Base-by-base conservation (phyloP, 768 basidiomycete species). In the Serendipita vermifera region DNA sequence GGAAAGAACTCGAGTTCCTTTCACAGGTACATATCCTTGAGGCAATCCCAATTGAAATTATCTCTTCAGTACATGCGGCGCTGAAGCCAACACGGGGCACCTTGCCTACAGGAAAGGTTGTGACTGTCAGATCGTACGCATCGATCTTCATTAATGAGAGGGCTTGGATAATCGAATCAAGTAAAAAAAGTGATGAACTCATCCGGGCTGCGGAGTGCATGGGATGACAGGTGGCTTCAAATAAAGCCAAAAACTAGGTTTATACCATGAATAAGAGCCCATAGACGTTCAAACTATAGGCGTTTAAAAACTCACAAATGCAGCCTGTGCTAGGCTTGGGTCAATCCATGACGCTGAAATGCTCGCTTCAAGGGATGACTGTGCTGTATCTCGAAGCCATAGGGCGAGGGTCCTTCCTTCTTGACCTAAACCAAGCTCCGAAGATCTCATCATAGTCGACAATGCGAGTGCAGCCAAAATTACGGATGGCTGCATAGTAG, bases 161-260 rank as follows among this genome's bases (percentile, higher is more conserved):
- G 2, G 66, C 66, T n/a, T 72, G 73, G 58, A 89, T 76, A 57
- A 87, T 78, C 27, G 73, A 71, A 64, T 89, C 87, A 31, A 88
- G 72, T 22, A 75, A 70, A 36, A 76, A 64, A 7, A 89, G 70
- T 0, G 85, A 73, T 17, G 67, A 67, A 17, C 72, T 70, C 9
- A 79, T 75, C 11, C 81, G 75, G 20, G 77, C 74, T 3, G 76
- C 71, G 22, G 74, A 75, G 64, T 86, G 76, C 38, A 76, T 71
- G 4, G 84, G 85, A 58, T 88, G 83, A 3, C 81, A 76, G 1
- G 83, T 87, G 0, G 78, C 76, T 65, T 89, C 87, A 62, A 85
- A 89, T 2, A 89, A 70, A 3, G 86, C 82, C 6, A 88, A 73
- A 48, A 89, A 78, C 85, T 85, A n/a, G 59, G 15, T 7, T 7